These are phyloP conservation scores for Escallonia herrerae DNA, from an alignment of 129 eudicot genomes.

Conservation along the genomic window DNA sequence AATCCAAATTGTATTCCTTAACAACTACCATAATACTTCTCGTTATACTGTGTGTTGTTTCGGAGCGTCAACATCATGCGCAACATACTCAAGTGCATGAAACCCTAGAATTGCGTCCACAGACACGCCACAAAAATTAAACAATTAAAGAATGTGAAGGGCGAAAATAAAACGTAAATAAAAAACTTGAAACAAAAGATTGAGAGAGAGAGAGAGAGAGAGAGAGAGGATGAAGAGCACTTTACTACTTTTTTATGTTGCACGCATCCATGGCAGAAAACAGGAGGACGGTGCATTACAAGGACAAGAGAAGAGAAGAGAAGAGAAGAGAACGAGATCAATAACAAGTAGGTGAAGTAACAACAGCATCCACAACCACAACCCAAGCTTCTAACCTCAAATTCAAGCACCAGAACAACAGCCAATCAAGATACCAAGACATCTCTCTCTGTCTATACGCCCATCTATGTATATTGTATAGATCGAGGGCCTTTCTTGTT, in stretches of 20 bases:
- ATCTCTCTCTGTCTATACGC: background rate
- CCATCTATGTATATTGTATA: background rate
- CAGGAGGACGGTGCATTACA: constrained; percentile 25
- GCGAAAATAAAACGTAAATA: background rate
- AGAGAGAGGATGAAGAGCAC: constrained; percentile 39
- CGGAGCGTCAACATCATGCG: too few relatives aligned
- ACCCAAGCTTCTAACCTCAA: too few relatives aligned
- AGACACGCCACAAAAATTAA: background rate
- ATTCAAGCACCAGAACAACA: too few relatives aligned
- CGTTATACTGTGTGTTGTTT: too few relatives aligned
- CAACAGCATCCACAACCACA: background rate
- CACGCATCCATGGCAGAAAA: constrained; percentile 67
- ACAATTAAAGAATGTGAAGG: background rate
- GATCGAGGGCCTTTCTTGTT: background rate
- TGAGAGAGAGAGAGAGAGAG: constrained; percentile 8
- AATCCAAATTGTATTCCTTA: too few relatives aligned
- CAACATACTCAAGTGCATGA: too few relatives aligned
- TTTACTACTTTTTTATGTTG: constrained; percentile 64
- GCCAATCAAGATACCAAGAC: too few relatives aligned
- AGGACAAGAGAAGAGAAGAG: constrained; percentile 6
- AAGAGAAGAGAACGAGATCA: background rate
- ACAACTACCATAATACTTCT: too few relatives aligned
- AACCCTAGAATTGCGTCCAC: too few relatives aligned
- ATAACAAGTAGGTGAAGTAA: too few relatives aligned
- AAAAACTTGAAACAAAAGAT: background rate